A percentile compares a stretch with the other conserved stretches of the same genome.
Evolutionary conservation across 139 green algal genomes (phyloP).

Genomic region (Asterochloris sp.): DNA sequence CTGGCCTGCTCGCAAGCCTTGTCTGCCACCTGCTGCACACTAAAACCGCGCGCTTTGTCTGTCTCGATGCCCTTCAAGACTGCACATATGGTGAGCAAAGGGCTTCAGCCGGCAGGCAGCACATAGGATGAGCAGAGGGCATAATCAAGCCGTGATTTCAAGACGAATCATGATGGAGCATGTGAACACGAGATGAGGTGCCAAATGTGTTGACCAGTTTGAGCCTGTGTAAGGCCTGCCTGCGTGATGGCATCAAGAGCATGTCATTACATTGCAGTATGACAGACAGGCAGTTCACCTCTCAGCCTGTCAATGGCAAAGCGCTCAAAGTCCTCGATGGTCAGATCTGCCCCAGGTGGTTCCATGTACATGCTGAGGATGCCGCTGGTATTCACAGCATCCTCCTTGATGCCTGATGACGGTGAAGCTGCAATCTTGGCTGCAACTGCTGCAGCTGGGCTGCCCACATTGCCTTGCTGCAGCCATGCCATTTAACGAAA

Average conservation of each 20-base stretch:
- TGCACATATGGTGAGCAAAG: conserved; percentile 27
- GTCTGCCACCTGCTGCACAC: conserved; percentile 45
- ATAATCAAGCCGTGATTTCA: too few species aligned
- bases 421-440: background rate
- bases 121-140: too few species aligned
- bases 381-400: background rate
- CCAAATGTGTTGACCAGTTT: too few species aligned
- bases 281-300: conserved; percentile 38
- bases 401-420: background rate
- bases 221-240: too few species aligned
- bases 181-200: too few species aligned
- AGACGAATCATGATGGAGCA: too few species aligned
- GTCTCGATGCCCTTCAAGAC: conserved; percentile 90
- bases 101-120: too few species aligned
- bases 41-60: conserved; percentile 56
- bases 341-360: conserved; percentile 65
- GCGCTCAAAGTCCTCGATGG: conserved; percentile 92
- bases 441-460: background rate
- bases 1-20: background rate
- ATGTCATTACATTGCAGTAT: too few species aligned
- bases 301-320: conserved; percentile 83
- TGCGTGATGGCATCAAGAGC: too few species aligned
- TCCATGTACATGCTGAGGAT: conserved; percentile 72
- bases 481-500: too few species aligned
- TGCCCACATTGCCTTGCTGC: too few species aligned